A percentile compares a stretch with the other conserved stretches of the same genome.
phyloP scores from a whole-genome alignment of 345 rosid genomes.

The Tarenaya hassleriana region DNA sequence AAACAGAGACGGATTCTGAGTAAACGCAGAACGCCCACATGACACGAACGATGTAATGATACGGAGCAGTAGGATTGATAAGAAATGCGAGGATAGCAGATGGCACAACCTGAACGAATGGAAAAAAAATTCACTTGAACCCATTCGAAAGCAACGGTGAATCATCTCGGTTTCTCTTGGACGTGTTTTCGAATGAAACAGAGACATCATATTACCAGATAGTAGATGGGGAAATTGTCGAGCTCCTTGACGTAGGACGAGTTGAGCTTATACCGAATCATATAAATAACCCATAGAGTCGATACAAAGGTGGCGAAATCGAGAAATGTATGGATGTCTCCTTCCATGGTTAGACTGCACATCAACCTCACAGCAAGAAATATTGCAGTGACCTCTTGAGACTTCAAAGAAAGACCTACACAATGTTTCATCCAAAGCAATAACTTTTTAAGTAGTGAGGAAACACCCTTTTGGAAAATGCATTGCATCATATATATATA shows the following conservation, averaged over 20 bases:
- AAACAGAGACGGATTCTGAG: conserved; percentile 65
- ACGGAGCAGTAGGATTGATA: conserved; percentile 34
- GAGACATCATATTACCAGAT: conserved; percentile 38
- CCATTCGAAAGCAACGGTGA: background rate
- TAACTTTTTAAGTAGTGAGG: background rate
- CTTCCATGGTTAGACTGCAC: conserved; percentile 40
- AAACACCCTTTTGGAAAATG: background rate
- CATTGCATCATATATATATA: too few relatives aligned
- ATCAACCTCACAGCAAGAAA: conserved; percentile 53
- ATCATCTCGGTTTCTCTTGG: background rate
- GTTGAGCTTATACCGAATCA: conserved; percentile 67
- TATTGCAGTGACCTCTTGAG: conserved; percentile 64
- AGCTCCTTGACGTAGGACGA: conserved; percentile 54
- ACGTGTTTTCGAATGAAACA: background rate
- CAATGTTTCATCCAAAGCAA: too few relatives aligned
- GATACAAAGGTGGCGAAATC: conserved; percentile 52
- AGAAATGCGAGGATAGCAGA: conserved; percentile 44
- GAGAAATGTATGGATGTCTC: conserved; percentile 53
- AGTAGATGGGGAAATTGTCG: conserved; percentile 50
- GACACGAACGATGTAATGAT: conserved; percentile 18
- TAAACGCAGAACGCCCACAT: conserved; percentile 65
- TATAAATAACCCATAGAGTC: conserved; percentile 66
- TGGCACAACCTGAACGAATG: conserved; percentile 45
- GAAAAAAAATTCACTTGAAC: background rate
- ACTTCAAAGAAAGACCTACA: conserved; percentile 72